Evolutionary conservation across 164 flowering plant species (phyloP), one percentile per base, ranked within the genome.

Genomic region (Magnolia kwangsiensis): DNA sequence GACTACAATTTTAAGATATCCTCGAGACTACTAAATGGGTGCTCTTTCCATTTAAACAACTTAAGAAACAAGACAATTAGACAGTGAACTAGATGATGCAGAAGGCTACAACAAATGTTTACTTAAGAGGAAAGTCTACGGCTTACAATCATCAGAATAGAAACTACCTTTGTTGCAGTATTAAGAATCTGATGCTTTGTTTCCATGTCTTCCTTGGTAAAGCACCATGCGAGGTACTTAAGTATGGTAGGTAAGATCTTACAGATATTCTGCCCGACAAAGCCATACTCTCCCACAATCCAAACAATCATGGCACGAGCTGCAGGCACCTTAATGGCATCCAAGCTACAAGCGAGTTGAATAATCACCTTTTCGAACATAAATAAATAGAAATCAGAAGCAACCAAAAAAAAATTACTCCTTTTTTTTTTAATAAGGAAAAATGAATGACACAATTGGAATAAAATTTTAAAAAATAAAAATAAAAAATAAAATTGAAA

Each of bases 251-350:
- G 76, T 80, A 91, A 76, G 82, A 89, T 87, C 84, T 77, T 87
- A 37, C 93, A 89, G 68, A 92, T 87, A 63, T 84, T 85, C 50
- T 78, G 79, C 29, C 99, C 98, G 51, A 89, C 72, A 70, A 86
- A 82, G 76, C 86, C 81, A 74, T 94, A 96, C 82, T 94, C 98
- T 67, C 99, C 98, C 77, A 92, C 78, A 84, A 96, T 89, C 98
- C 98, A 94, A 73, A 94, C 82, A 80, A 96, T 85, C 80, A 88
- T 83, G 75, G 98, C 95, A 70, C 99, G 97, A 31, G 96, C 98
- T 68, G 90, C 89, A 74, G 99, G 88, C 21, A 91, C 92, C 80
- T 83, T 89, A 79, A 93, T 89, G 23, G 89, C 83, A 83, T 94
- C 98, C 90, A 96, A 87, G 80, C 87, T 85, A 76, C 94, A 92